A percentile compares a stretch with the other conserved stretches of the same genome.
These are phyloP conservation scores for Colletotrichum musicola DNA, from an alignment of 2,329 filamentous ascomycete species.

Conservation along the genomic window DNA sequence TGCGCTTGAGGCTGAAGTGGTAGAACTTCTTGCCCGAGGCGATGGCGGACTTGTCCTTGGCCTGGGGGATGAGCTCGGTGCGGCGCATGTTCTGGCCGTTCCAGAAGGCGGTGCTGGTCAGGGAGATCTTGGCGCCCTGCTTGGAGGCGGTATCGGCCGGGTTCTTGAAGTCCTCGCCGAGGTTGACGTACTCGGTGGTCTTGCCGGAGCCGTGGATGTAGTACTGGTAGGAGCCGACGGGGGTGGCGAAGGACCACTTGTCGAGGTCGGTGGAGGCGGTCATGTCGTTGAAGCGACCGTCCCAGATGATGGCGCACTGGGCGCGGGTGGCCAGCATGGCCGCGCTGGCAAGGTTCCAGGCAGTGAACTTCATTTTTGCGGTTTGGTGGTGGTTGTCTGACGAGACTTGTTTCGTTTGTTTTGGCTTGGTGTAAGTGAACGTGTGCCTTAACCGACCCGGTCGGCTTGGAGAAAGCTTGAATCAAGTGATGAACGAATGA, in stretches of 20 bases:
- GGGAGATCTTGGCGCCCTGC: slow-evolving; percentile 77
- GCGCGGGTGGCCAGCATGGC: slow-evolving; percentile 34
- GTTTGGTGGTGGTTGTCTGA: neutral
- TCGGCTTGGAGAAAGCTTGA: slow-evolving; percentile 36
- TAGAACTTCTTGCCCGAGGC: slow-evolving; percentile 76
- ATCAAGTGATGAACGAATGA: slow-evolving; percentile 29
- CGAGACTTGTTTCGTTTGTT: slow-evolving; percentile 9
- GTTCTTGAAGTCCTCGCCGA: slow-evolving; percentile 73
- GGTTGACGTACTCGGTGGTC: slow-evolving; percentile 71
- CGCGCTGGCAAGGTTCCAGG: slow-evolving; percentile 35
- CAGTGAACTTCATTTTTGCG: slow-evolving; percentile 35
- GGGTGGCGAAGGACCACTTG: slow-evolving; percentile 76
- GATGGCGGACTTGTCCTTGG: slow-evolving; percentile 71
- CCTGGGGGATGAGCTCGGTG: slow-evolving; percentile 81
- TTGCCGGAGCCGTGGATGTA: slow-evolving; percentile 76
- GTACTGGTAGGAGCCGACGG: slow-evolving; percentile 79
- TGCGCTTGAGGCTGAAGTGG: slow-evolving; percentile 77
- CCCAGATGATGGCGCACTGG: slow-evolving; percentile 64
- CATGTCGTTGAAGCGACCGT: slow-evolving; percentile 75
- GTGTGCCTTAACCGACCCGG: slow-evolving; percentile 33
- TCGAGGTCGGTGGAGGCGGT: slow-evolving; percentile 65
- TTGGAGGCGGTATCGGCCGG: slow-evolving; percentile 71
- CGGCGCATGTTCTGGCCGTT: slow-evolving; percentile 80
- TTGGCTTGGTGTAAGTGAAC: slow-evolving; percentile 30
- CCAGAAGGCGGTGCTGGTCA: slow-evolving; percentile 75